Conservation (phyloP, 768 basidiomycete genomes). For the Mycena chlorophos region DNA sequence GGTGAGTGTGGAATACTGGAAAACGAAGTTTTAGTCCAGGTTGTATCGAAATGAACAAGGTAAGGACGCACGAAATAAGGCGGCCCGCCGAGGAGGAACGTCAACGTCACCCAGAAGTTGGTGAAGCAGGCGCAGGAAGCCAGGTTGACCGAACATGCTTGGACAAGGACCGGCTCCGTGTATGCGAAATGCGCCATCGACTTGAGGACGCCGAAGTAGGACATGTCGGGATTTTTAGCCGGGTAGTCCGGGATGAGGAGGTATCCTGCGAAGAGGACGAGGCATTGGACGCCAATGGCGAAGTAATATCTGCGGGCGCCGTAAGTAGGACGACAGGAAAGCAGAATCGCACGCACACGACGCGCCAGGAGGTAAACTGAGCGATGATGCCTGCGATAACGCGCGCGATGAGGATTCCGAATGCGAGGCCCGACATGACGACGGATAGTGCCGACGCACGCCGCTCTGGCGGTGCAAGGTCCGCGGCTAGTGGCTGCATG, state of each 20-base stretch:
- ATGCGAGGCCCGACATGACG: constrained; percentile 63
- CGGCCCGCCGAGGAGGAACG: constrained; percentile 76
- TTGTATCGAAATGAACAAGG: too few species aligned
- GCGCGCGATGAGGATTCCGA: constrained; percentile 74
- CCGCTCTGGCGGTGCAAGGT: constrained; percentile 73
- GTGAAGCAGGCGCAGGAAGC: constrained; percentile 59
- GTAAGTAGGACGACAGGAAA: not conserved
- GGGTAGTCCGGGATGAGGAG: constrained; percentile 80
- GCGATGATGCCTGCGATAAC: constrained; percentile 76
- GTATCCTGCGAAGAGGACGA: constrained; percentile 61
- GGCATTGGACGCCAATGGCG: constrained; percentile 65
- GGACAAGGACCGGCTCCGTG: constrained; percentile 79
- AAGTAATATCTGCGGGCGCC: constrained; percentile 55
- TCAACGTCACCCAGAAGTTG: constrained; percentile 73
- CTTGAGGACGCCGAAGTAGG: constrained; percentile 67
- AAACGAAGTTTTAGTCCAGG: too few species aligned
- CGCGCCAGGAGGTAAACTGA: constrained; percentile 68
- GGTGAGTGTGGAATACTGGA: constrained; percentile 5
- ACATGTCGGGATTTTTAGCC: constrained; percentile 64
- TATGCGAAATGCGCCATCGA: constrained; percentile 77
- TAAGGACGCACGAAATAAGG: constrained; percentile 71
- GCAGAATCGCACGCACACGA: constrained; percentile 38
- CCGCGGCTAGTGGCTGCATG: constrained; percentile 59
- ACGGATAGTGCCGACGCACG: constrained; percentile 78
- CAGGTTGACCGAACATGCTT: constrained; percentile 62